phyloP scores from a whole-genome alignment of 805 yeast genomes.

The Wickerhamia fluorescens region DNA sequence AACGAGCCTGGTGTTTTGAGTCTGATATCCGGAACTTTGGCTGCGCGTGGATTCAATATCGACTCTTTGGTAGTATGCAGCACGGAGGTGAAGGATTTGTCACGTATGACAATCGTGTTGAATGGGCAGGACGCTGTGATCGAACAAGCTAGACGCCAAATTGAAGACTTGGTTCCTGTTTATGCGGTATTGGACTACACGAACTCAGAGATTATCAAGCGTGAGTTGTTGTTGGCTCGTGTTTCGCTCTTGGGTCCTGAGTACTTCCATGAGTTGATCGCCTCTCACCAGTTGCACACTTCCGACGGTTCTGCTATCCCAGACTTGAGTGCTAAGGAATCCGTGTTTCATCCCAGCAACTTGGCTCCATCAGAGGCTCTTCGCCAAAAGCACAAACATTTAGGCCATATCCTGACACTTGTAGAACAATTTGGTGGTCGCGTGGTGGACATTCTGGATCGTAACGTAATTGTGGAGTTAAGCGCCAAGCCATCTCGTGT shows the following conservation, averaged over 20 bases:
- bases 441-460: constrained; percentile 84
- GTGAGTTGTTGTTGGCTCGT: constrained; percentile 89
- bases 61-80: constrained; percentile 95
- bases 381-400: constrained; percentile 87
- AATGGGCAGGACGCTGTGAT: constrained; percentile 93
- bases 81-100: constrained; percentile 91
- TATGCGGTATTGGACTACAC: constrained; percentile 96
- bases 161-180: constrained; percentile 96
- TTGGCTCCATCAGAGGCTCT: constrained; percentile 86
- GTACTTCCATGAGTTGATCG: constrained; percentile 89
- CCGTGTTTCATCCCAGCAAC: constrained; percentile 78
- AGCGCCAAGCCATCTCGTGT: constrained; percentile 91
- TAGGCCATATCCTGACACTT: constrained; percentile 74
- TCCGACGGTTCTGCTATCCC: constrained; percentile 35
- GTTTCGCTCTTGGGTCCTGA: constrained; percentile 95
- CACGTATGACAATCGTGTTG: constrained; percentile 94
- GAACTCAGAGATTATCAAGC: constrained; percentile 77
- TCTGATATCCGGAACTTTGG: constrained; percentile 88
- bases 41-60: constrained; percentile 97
- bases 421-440: constrained; percentile 88
- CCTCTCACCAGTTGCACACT: constrained; percentile 60
- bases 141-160: constrained; percentile 97
- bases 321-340: constrained; percentile 37
- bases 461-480: constrained; percentile 90
- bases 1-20: constrained; percentile 98